Conservation (phyloP, 2,329 filamentous ascomycete species). For the Cladophialophora carrionii region DNA sequence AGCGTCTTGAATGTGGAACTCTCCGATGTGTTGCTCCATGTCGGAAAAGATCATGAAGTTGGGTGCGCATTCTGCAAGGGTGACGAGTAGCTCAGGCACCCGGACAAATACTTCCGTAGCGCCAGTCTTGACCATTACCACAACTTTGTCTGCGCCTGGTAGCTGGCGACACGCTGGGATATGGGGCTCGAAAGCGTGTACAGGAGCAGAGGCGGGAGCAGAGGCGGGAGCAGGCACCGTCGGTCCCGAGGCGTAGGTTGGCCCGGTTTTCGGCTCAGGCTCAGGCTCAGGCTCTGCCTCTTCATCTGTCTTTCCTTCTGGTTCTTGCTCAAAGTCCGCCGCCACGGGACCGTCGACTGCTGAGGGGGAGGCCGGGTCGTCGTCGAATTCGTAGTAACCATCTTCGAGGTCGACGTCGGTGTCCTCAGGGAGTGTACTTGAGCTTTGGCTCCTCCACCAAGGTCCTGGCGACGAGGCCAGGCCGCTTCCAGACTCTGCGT, state of each 20-base stretch:
- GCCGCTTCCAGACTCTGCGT: background rate
- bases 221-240: background rate
- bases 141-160: conserved; percentile 33
- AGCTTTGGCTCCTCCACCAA: conserved; percentile 16
- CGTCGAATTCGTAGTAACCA: conserved; percentile 3
- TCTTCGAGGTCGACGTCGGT: conserved; percentile 24
- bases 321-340: background rate
- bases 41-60: conserved; percentile 56
- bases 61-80: conserved; percentile 54
- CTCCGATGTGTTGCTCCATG: conserved; percentile 42
- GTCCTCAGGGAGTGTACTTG: conserved; percentile 2
- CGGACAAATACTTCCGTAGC: conserved; percentile 58
- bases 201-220: conserved; percentile 1
- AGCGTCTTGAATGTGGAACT: conserved; percentile 42
- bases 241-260: conserved; percentile 3
- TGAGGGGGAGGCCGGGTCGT: background rate
- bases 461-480: conserved; percentile 7
- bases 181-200: background rate
- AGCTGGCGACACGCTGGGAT: conserved; percentile 29
- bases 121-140: conserved; percentile 61
- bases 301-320: conserved; percentile 2
- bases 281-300: background rate
- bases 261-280: conserved; percentile 3
- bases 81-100: conserved; percentile 60
- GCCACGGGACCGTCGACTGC: background rate